These are phyloP conservation scores for Heteromeles arbutifolia DNA, from an alignment of 306 rosid genomes.

Conservation along the genomic window DNA sequence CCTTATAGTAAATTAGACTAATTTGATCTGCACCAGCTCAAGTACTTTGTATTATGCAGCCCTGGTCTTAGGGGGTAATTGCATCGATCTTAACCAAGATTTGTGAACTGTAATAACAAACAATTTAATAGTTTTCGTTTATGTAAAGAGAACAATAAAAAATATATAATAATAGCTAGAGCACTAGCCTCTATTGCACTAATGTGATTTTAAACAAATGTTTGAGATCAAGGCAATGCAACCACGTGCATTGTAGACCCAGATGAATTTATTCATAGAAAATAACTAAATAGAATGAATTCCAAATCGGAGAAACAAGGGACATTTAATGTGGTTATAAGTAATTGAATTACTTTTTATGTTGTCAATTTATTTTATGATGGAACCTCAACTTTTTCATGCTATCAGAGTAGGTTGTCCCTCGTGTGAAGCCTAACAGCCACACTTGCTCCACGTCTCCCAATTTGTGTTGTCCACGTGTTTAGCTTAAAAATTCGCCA, in stretches of 20 bases:
- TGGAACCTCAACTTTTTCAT: too few relatives aligned
- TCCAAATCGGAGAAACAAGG: too few relatives aligned
- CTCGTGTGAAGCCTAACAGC: too few relatives aligned
- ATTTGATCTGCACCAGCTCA: background rate
- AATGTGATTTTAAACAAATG: background rate
- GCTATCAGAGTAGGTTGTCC: too few relatives aligned
- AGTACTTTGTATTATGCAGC: background rate
- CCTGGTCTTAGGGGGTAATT: background rate
- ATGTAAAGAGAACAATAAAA: background rate
- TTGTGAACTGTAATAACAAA: background rate
- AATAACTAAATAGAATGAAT: too few relatives aligned
- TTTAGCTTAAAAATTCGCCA: too few relatives aligned
- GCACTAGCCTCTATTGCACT: background rate
- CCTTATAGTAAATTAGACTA: background rate
- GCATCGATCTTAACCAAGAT: background rate
- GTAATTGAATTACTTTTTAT: too few relatives aligned
- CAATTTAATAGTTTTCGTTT: background rate
- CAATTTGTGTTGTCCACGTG: too few relatives aligned
- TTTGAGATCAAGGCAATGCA: background rate
- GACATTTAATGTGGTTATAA: too few relatives aligned
- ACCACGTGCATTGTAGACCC: background rate
- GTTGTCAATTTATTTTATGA: too few relatives aligned
- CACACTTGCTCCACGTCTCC: too few relatives aligned
- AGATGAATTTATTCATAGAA: too few relatives aligned
- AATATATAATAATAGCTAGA: background rate